A percentile compares a stretch with the other conserved stretches of the same genome.
These are phyloP conservation scores for Heliamphora exappendiculata DNA, from an alignment of 148 eudicot genomes.

Conservation along the genomic window DNA sequence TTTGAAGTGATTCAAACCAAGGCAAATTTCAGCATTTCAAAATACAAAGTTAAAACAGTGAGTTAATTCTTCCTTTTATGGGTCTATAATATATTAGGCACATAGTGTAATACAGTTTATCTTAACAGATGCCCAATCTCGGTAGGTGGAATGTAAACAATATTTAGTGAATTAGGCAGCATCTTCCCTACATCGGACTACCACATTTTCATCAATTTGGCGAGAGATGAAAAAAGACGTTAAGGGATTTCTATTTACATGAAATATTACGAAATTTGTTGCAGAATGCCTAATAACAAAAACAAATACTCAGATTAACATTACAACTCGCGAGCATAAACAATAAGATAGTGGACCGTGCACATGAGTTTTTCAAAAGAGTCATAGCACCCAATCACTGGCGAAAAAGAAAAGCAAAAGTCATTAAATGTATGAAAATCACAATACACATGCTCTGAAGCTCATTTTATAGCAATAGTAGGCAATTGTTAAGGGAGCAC, in stretches of 20 bases:
- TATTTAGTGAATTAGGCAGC: neutral
- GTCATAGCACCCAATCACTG: neutral
- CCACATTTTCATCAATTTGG: neutral
- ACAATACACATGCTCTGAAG: neutral
- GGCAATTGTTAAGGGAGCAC: neutral
- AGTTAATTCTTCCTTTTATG: neutral
- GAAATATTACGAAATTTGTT: neutral
- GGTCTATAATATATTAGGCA: neutral
- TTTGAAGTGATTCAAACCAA: neutral
- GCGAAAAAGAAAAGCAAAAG: neutral
- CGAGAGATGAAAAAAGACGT: neutral
- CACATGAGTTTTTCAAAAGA: neutral
- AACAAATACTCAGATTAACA: neutral
- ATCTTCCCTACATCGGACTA: neutral
- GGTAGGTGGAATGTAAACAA: neutral
- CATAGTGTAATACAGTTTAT: neutral
- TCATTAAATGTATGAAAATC: neutral
- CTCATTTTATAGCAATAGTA: neutral
- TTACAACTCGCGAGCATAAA: neutral
- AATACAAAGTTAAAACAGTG: neutral
- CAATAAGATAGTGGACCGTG: neutral
- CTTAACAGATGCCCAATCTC: neutral
- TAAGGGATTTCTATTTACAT: too few species aligned
- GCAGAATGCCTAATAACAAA: neutral
- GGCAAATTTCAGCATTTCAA: neutral